A percentile compares a stretch with the other conserved stretches of the same genome.
Conservation (phyloP, 257 asterid genomes). For the Euphrasia confusa region DNA sequence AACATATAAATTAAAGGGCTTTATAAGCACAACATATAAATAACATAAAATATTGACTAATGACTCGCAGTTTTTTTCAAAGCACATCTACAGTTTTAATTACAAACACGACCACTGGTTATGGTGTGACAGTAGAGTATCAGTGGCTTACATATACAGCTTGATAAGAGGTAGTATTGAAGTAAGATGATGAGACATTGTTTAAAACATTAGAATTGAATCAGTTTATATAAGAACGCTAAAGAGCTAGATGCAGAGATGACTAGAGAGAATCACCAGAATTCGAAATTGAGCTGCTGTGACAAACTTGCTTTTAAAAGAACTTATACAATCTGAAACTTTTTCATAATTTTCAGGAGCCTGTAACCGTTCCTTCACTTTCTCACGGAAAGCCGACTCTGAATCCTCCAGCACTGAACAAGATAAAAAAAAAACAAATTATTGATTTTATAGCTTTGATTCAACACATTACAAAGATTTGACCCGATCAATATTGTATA, state of each 20-base stretch:
- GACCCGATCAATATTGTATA: constrained; percentile 8
- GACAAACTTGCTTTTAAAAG: constrained; percentile 44
- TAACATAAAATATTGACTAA: constrained; percentile 20
- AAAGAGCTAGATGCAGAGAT: constrained; percentile 15
- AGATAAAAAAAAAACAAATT: constrained; percentile 11
- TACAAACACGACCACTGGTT: neutral
- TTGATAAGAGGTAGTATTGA: constrained; percentile 7
- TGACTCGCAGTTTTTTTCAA: constrained; percentile 20
- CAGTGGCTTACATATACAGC: constrained; percentile 14
- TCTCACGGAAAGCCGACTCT: constrained; percentile 50
- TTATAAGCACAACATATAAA: constrained; percentile 22
- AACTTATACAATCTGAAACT: constrained; percentile 50
- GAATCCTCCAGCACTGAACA: constrained; percentile 56
- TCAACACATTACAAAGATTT: constrained; percentile 12
- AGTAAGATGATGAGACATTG: constrained; percentile 18
- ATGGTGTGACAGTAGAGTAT: constrained; percentile 16
- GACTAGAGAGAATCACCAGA: constrained; percentile 40
- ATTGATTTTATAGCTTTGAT: constrained; percentile 22
- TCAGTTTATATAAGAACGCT: constrained; percentile 11
- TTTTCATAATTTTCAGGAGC: constrained; percentile 42
- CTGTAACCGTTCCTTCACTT: constrained; percentile 54
- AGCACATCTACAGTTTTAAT: constrained; percentile 23
- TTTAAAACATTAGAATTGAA: constrained; percentile 15
- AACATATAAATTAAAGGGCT: constrained; percentile 26
- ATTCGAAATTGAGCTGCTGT: constrained; percentile 48